phyloP scores from a whole-genome alignment of 495 filamentous ascomycete genomes.

The Podospora pseudopauciseta region DNA sequence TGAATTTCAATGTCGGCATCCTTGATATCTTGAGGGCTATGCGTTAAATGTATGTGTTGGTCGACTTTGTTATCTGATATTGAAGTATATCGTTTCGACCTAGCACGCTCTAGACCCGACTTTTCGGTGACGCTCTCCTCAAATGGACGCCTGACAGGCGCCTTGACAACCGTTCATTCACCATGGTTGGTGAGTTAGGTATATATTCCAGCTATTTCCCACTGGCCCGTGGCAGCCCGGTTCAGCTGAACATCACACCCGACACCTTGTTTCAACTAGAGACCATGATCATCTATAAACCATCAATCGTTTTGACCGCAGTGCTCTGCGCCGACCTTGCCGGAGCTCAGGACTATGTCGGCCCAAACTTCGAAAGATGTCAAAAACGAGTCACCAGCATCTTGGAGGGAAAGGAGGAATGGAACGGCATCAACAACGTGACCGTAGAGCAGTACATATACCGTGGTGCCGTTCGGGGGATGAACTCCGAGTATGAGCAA shows the following conservation, averaged over 20 bases:
- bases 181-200: background rate
- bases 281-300: background rate
- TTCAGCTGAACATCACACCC: background rate
- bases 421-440: constrained; percentile 12
- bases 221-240: background rate
- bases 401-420: constrained; percentile 11
- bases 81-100: background rate
- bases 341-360: background rate
- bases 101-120: background rate
- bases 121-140: background rate
- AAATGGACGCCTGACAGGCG: background rate
- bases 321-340: background rate
- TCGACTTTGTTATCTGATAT: background rate
- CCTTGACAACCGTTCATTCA: background rate
- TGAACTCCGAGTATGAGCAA: background rate
- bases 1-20: background rate
- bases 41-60: background rate
- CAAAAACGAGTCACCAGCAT: background rate
- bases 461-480: background rate
- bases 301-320: background rate
- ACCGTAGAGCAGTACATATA: background rate
- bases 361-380: background rate
- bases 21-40: background rate
- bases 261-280: background rate
- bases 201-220: background rate